Evolutionary conservation across 2,329 filamentous ascomycete species (phyloP), one percentile per base, ranked within the genome.

Genomic region (Pezicula neosporulosa): DNA sequence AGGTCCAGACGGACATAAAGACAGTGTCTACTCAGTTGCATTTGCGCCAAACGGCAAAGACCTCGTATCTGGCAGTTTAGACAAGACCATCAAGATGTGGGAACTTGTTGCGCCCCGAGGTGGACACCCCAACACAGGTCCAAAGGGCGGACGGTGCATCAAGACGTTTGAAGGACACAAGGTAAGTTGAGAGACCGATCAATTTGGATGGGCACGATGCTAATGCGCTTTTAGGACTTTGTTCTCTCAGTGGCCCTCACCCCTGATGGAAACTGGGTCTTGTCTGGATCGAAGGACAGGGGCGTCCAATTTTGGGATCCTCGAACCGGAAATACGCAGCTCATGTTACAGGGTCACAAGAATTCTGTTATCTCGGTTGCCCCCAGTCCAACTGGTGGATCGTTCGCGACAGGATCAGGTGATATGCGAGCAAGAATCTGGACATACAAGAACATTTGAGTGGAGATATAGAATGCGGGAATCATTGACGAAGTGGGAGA

Each of bases 81-180:
- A 99, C 70, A 96, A 96, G 78, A 97, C 93, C 0, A 97, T 97
- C 77, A 96, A 97, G 77, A 96, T 97, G 87, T 99, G 94, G 92
- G 92, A 97, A 75, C 80, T 99, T 47, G 86, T 82, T 50, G 82
- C 87, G 19, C 82, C 86, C 42, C 82, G 88, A 61, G 77, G 78
- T 60, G 81, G 85, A 63, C 80, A 85, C 53, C 78, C 83, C 44
- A 83, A 81, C 65, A 78, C 82, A 42, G 83, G 80, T 30, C 80
- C 86, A 8, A 95, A 94, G 76, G 87, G 88, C 35, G 93, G 94
- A 62, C 90, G 96, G 69, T 97, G 94, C 68, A 86, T 97, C 63
- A 90, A 92, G 75, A 97, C 93, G 1, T 99, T 97, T 64, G 94
- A 97, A 67, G 94, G 94, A 47, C 94, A 99, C 73, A 89, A 96